Base-by-base conservation (phyloP, 306 rosid genomes). In the Dicorynia guianensis region DNA sequence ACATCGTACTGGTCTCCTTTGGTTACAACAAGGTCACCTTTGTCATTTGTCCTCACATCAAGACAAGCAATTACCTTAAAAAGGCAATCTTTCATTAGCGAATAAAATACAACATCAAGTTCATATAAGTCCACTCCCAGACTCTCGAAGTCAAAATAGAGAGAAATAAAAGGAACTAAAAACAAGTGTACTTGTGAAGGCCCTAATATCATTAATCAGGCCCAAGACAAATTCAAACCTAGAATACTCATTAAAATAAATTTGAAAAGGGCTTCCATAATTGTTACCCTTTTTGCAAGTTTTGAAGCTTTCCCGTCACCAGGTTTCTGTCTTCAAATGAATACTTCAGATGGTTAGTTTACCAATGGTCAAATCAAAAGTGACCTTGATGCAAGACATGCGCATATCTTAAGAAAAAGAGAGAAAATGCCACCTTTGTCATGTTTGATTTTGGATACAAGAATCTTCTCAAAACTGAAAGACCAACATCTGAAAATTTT, bases 1-100 rank as follows among this genome's bases (percentile, higher is more conserved):
- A 95, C 99, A 57, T 92, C 96, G 61, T 95, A 95, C 77, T 95
- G 99, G 71, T 95, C 99, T 75, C 99, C 99, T 84, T 95, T 95
- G 82, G 99, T 95, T 71, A 95, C 99, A 80, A 95, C 97, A 74
- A 92, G 99, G 77, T 92, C 99, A 69, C 99, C 98, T 0, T 74
- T 87, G 81, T 95, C 99, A 81, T 95, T 95, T 67, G 98, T 8
- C 82, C 99, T 88, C 85, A 92, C 99, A 78, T 95, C 99, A 56
- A 95, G 97, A 78, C 99, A 95, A 65, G 97, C 99, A 87, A 95
- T 92, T 76, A 95, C 97, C 99, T 95, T 79, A 43, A 70, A 25
- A 19, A 72, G 17, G 63, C 74, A 53, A 84, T 5, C 38, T 8
- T 69, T 15, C 40, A 63, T 81, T 48, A 82, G 80, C 36, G 61